These are phyloP conservation scores for Solanum sejunctum DNA, from an alignment of 257 asterid genomes.

Conservation along the genomic window DNA sequence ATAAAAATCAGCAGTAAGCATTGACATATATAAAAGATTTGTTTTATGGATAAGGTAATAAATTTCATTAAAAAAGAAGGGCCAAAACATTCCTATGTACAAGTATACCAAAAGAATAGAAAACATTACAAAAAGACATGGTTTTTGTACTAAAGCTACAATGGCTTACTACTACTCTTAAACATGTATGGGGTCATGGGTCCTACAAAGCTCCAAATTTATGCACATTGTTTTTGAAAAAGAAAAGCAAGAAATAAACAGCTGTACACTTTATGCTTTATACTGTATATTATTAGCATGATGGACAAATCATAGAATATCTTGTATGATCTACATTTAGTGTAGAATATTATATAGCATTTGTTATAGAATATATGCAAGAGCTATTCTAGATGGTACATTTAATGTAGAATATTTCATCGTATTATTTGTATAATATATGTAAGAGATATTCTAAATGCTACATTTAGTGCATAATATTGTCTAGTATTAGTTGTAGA, in stretches of 20 bases:
- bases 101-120: not conserved
- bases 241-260: not conserved
- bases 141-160: not conserved
- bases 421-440: too few species aligned
- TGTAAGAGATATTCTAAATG: too few species aligned
- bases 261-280: not conserved
- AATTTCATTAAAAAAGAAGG: not conserved
- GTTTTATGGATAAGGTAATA: not conserved
- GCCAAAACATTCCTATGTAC: not conserved
- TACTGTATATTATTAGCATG: not conserved
- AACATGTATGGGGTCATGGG: not conserved
- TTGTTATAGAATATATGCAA: too few species aligned
- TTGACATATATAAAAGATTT: not conserved
- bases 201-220: not conserved
- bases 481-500: too few species aligned
- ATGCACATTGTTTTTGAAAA: not conserved
- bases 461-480: too few species aligned
- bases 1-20: not conserved
- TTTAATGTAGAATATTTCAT: too few species aligned
- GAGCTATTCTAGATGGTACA: too few species aligned
- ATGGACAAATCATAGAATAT: too few species aligned
- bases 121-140: not conserved
- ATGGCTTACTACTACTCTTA: not conserved
- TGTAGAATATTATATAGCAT: too few species aligned
- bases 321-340: too few species aligned